Base-by-base conservation (phyloP, 129 eudicot genomes). In the Artemisia annua region DNA sequence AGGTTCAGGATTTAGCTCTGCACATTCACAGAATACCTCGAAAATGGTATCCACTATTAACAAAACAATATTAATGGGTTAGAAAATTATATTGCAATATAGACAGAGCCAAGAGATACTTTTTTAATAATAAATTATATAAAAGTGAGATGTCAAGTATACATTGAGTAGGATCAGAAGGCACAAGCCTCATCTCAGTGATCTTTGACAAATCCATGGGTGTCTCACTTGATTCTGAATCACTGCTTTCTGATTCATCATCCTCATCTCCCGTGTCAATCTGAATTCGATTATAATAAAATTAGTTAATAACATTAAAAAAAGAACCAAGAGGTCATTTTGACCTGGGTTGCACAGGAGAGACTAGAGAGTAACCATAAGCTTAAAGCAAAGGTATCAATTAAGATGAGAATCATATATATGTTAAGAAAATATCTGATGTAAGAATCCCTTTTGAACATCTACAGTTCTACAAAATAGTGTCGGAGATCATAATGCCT, bases 1-100 rank as follows among this genome's bases (percentile, higher is more conserved):
- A 20, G 96, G 93, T 52, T 88, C 98, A 32, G 93, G 98, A 80
- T 94, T 94, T 66, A 94, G 77, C 86, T 94, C 96, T 50, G 97
- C 97, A 70, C 98, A 94, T 80, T 94, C 87, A 68, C 98, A 94
- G 49, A 94, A 94, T 59, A 94, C 69, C 39, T 76, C 85, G 51
- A 94, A 94, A 73, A 94, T 67, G 0, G 81, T 84, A 75, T 86
- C 96, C 93, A 94, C 98, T 94, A 7, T 62, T 57, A 86, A 59
- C 51, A 49, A 66, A 16, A 53, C 35, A 75, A 55, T 48, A 28
- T 60, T 22, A 78, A 60, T 26, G 12, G 18, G 20, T 70, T 52
- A 64, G 56, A n/a, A 24, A 43, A 15, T 18, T 56, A 43, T 39
- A 15, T 19, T 14, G 64, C 74, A 63, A 65, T 57, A 48, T 7